phyloP scores from a whole-genome alignment of 2,329 filamentous ascomycete genomes.

The Nemania sp. region DNA sequence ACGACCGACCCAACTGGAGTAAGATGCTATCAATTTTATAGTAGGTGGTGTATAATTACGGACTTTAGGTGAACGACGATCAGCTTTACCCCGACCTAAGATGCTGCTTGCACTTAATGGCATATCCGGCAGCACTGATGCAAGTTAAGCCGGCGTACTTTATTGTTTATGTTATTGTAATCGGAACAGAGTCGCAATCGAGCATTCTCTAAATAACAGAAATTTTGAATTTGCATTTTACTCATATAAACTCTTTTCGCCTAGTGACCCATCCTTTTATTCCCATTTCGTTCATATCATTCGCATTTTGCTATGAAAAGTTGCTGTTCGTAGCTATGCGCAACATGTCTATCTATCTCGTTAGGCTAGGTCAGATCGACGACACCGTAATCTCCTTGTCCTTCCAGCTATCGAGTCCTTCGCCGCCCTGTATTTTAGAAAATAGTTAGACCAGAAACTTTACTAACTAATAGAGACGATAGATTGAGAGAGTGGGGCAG shows the following conservation, averaged over 20 bases:
- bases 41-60: neutral
- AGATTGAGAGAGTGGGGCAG: neutral
- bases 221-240: slow-evolving; percentile 11
- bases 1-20: neutral
- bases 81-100: neutral
- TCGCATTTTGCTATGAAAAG: slow-evolving; percentile 22
- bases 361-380: slow-evolving; percentile 41
- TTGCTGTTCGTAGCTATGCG: slow-evolving; percentile 8
- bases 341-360: neutral
- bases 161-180: neutral
- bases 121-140: neutral
- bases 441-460: slow-evolving; percentile 8
- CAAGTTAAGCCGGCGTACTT: neutral
- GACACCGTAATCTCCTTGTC: slow-evolving; percentile 55
- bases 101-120: neutral
- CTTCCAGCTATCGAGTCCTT: slow-evolving; percentile 69
- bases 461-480: neutral
- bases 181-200: neutral
- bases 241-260: slow-evolving; percentile 21
- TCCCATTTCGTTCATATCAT: slow-evolving; percentile 30
- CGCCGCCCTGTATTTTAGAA: slow-evolving; percentile 64
- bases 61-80: neutral
- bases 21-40: neutral
- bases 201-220: slow-evolving; percentile 3
- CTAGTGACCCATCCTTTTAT: slow-evolving; percentile 22